Evolutionary conservation across 768 basidiomycete species (phyloP).

Genomic region (Filobasidium wieringae): DNA sequence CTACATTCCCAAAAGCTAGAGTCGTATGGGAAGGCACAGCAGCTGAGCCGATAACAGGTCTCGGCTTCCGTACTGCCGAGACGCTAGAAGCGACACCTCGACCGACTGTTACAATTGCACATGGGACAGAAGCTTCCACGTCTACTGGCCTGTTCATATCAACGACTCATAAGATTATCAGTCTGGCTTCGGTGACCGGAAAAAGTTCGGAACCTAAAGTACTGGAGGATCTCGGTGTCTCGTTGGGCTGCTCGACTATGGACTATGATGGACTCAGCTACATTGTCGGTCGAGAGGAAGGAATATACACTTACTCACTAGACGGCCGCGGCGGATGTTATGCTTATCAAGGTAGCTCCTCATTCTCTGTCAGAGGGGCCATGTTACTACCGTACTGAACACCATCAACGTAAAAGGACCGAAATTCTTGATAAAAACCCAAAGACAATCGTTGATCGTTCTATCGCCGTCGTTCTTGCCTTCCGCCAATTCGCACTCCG

Average conservation of each 20-base stretch:
- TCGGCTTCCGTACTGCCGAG: conserved; percentile 61
- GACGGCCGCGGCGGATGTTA: conserved; percentile 74
- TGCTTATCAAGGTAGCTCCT: conserved; percentile 69
- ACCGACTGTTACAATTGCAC: no score
- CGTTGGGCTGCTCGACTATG: conserved; percentile 71
- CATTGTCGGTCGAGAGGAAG: conserved; percentile 79
- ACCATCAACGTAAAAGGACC: conserved; percentile 45
- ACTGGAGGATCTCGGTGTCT: conserved; percentile 71
- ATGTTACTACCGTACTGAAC: background rate
- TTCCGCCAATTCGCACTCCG: conserved; percentile 53
- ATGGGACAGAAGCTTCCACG: no score
- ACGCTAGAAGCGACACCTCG: no score
- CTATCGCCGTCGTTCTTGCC: conserved; percentile 74
- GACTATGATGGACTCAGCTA: conserved; percentile 56
- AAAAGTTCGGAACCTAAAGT: conserved; percentile 56
- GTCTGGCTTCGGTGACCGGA: conserved; percentile 57
- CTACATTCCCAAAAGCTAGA: conserved; percentile 71
- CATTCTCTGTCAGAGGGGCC: background rate
- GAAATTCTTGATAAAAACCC: conserved; percentile 65
- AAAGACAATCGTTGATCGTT: conserved; percentile 75
- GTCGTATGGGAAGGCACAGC: conserved; percentile 65
- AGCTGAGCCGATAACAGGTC: conserved; percentile 79
- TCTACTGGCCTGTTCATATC: conserved; percentile 59
- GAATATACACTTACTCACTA: conserved; percentile 69
- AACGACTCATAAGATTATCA: conserved; percentile 71